These are phyloP conservation scores for Solanum gandarillasii DNA, from an alignment of 257 asterid species.

Conservation along the genomic window DNA sequence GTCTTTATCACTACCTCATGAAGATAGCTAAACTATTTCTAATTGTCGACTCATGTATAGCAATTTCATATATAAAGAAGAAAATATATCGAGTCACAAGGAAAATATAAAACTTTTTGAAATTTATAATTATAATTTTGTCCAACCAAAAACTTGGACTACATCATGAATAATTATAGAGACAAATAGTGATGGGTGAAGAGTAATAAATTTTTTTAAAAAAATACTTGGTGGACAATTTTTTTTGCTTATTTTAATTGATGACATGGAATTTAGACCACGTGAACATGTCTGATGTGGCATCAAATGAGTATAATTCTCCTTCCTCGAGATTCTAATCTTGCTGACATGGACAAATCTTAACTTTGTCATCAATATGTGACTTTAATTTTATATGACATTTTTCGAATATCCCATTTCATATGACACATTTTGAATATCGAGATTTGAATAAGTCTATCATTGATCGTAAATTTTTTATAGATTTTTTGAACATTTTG, in stretches of 20 bases:
- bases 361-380: neutral
- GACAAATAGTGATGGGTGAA: neutral
- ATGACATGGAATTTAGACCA: neutral
- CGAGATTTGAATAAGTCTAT: too few species aligned
- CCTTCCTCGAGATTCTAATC: neutral
- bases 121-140: too few species aligned
- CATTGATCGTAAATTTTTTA: too few species aligned
- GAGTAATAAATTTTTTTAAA: neutral
- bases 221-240: neutral
- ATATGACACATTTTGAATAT: too few species aligned
- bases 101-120: too few species aligned
- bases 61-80: too few species aligned
- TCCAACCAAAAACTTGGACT: neutral
- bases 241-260: neutral
- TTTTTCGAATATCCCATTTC: too few species aligned
- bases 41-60: too few species aligned
- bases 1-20: fast-evolving
- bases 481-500: too few species aligned
- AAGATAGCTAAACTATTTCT: too few species aligned
- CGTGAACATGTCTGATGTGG: neutral
- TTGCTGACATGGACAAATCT: neutral
- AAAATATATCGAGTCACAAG: too few species aligned
- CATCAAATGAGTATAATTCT: neutral
- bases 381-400: neutral
- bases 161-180: neutral